phyloP scores from a whole-genome alignment of 2,329 filamentous ascomycete genomes.

The Dactylellina parvicollis region DNA sequence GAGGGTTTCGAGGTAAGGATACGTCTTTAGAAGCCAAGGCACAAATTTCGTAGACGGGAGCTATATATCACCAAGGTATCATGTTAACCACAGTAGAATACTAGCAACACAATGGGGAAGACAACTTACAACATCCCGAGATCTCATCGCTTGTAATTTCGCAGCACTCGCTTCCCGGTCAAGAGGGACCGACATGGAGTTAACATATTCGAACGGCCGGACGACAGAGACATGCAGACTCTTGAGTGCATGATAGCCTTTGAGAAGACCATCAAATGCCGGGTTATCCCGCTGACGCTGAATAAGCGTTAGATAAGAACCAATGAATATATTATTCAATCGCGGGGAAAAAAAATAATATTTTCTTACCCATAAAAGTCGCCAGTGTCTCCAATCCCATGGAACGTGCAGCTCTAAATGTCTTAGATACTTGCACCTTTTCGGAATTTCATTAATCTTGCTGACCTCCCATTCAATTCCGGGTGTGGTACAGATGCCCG shows the following conservation, averaged over 20 bases:
- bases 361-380: slow-evolving; percentile 51
- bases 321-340: background rate
- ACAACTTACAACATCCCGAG: slow-evolving; percentile 51
- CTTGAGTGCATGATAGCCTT: slow-evolving; percentile 49
- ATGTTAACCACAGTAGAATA: slow-evolving; percentile 18
- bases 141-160: slow-evolving; percentile 48
- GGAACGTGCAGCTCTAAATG: slow-evolving; percentile 48
- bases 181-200: slow-evolving; percentile 44
- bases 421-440: slow-evolving; percentile 51
- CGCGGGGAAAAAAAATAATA: background rate
- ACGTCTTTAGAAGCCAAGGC: slow-evolving; percentile 44
- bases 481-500: slow-evolving; percentile 51
- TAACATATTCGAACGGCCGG: slow-evolving; percentile 46
- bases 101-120: slow-evolving; percentile 23
- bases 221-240: slow-evolving; percentile 43
- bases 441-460: slow-evolving; percentile 51
- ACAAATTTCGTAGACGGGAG: slow-evolving; percentile 46
- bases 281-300: slow-evolving; percentile 52
- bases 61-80: slow-evolving; percentile 6
- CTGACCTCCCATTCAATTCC: slow-evolving; percentile 54
- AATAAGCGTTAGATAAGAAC: slow-evolving; percentile 24
- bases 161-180: slow-evolving; percentile 39
- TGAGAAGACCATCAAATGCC: slow-evolving; percentile 34
- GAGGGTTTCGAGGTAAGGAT: slow-evolving; percentile 42
- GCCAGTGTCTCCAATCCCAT: slow-evolving; percentile 52